Evolutionary conservation across 208 protist genomes (phyloP), one percentile per base, ranked within the genome.

Genomic region (Naegleria lovaniensis): DNA sequence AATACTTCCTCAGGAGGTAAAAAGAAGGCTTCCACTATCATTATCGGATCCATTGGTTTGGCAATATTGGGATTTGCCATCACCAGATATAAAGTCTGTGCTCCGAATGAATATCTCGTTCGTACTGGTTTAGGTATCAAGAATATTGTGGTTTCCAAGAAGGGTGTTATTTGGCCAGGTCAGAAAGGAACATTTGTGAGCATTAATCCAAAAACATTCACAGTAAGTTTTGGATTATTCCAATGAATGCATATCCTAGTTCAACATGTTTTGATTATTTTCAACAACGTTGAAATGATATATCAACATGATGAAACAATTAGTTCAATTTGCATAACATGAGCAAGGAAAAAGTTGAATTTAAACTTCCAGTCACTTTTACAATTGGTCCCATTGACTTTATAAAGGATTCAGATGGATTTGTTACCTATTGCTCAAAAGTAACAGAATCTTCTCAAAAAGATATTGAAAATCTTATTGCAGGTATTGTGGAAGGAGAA

Each of bases 301-400:
- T n/a, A n/a, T n/a, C n/a, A n/a, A n/a, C n/a, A n/a, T n/a, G n/a
- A n/a, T n/a, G n/a, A n/a, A n/a, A n/a, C n/a, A 67, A 67, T 3
- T 67, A 67, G 55, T 87, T 87, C 40, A 33, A 41, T 87, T 51
- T 87, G 83, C 33, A 87, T 15, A 36, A 22, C 29, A 87, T 87
- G 83, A 40, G 29, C 13, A 87, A 87, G 19, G 83, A 87, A 36
- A 87, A 87, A 48, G 22, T 87, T 3, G 40, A 87, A 40, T 87
- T 87, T 48, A 25, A 52, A 6, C 43, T 87, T 22, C 83, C 83
- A 29, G 55, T 67, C 22, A 67, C 55, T 22, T 87, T 87, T n/a
- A 87, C 83, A 51, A 87, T 87, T 33, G 83, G 39, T n/a, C 83
- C 83, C 0, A 51, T 40, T 39, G 22, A 40, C 11, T 48, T 19